Conservation (phyloP, 306 rosid genomes). For the Psophocarpus tetragonolobus region DNA sequence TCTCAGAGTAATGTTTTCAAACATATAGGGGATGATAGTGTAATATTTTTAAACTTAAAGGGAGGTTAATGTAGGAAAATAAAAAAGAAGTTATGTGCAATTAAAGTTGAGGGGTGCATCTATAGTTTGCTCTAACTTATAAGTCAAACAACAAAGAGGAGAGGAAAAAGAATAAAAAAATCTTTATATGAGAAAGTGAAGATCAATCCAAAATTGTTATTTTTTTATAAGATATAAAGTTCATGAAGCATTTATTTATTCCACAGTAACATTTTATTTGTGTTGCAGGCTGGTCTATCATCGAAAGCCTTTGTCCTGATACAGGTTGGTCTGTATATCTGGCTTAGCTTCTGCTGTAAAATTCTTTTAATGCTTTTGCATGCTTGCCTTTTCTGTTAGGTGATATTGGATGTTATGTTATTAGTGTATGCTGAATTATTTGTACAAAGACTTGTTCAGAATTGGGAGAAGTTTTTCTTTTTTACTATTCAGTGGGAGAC, state of each 20-base stretch:
- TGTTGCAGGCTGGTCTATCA: conserved; percentile 89
- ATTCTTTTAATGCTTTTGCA: conserved; percentile 25
- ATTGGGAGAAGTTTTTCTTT: conserved; percentile 2
- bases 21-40: too few species aligned
- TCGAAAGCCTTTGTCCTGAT: conserved; percentile 86
- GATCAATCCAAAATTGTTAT: background rate
- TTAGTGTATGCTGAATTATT: background rate
- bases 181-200: background rate
- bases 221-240: background rate
- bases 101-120: too few species aligned
- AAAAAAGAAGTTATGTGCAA: too few species aligned
- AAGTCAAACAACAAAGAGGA: background rate
- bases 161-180: background rate
- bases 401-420: conserved; percentile 2
- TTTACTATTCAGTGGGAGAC: too few species aligned
- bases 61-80: too few species aligned
- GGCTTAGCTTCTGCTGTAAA: conserved; percentile 24
- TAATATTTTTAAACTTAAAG: too few species aligned
- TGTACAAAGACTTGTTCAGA: conserved; percentile 12
- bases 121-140: too few species aligned
- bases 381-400: conserved; percentile 23
- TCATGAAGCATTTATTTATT: conserved; percentile 28
- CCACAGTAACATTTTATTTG: conserved; percentile 10
- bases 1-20: too few species aligned
- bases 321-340: conserved; percentile 63